Evolutionary conservation across 305 asterid species (phyloP), one percentile per base, ranked within the genome.

Genomic region (Solanum hybrid): DNA sequence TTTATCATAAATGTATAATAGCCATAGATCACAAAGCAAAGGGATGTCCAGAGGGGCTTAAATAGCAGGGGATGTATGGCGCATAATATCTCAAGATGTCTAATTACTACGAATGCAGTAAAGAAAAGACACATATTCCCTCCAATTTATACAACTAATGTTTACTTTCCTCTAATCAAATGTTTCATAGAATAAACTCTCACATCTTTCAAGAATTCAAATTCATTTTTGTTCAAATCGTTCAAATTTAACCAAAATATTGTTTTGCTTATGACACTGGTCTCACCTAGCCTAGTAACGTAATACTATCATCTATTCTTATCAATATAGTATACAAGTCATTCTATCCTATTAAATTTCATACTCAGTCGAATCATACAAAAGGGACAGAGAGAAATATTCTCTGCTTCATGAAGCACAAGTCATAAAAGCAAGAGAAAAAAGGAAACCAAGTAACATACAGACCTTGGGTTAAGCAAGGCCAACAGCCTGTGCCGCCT

Each of bases 401-500:
- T 29, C 73, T 18, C 73, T 83, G 87, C 87, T 83, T 83, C 73
- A 83, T 5, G 28, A 83, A 28, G 87, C 87, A 42, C 87, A 42
- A 42, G 28, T 28, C 39, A 83, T 28, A 26, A 83, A 42, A 28
- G 9, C 87, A 42, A 83, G 71, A 16, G 71, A 28, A 28, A 8
- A 13, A 46, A 36, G 86, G 64, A 84, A 67, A 75, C 73, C 29
- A 61, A 86, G 39, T 86, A 82, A 42, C 51, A 90, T 78, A 90
- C 39, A 75, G 84, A 95, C 99, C 98, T 94, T 90, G 98, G 94
- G 37, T 92, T 92, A 35, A 96, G 93, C 91, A 94, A 89, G 83
- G 94, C 83, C 74, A 96, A 92, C 90, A 96, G 94, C 57, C 94
- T 92, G 89, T 93, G 94, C 88, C 97, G 93, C 93, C 99, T 95